These are phyloP conservation scores for Paramyrothecium sp. DNA, from an alignment of 2,329 filamentous ascomycete species.

Conservation along the genomic window DNA sequence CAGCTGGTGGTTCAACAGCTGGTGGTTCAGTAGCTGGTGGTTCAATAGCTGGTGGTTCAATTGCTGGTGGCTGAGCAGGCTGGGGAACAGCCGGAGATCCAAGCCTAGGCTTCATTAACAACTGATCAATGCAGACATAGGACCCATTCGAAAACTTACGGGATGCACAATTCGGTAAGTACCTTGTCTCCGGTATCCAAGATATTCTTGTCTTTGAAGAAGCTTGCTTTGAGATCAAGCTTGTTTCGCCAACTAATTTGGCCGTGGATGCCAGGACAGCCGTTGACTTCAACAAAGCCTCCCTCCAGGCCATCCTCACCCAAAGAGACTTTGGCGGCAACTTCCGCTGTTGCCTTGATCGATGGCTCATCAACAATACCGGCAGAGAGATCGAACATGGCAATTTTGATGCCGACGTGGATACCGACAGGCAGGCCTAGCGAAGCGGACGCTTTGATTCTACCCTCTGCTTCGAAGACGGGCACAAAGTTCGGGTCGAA, in stretches of 20 bases:
- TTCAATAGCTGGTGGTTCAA: no score
- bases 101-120: no score
- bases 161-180: conserved; percentile 17
- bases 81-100: no score
- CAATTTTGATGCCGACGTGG: conserved; percentile 19
- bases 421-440: conserved; percentile 26
- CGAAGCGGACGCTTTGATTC: conserved; percentile 18
- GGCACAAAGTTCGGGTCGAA: conserved; percentile 26
- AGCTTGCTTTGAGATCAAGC: conserved; percentile 4
- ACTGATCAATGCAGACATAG: no score
- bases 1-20: no score
- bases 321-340: conserved; percentile 12
- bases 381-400: conserved; percentile 14
- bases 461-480: conserved; percentile 22
- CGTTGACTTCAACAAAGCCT: conserved; percentile 15
- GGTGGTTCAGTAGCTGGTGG: no score
- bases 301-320: background rate
- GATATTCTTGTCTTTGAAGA: no score
- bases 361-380: conserved; percentile 25
- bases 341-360: conserved; percentile 19
- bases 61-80: no score
- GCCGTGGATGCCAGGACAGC: conserved; percentile 22
- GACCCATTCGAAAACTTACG: conserved; percentile 14
- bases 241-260: conserved; percentile 24
- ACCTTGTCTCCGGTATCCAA: conserved; percentile 17